Evolutionary conservation across 768 basidiomycete genomes (phyloP).

Genomic region (Pulveroboletus sp.): DNA sequence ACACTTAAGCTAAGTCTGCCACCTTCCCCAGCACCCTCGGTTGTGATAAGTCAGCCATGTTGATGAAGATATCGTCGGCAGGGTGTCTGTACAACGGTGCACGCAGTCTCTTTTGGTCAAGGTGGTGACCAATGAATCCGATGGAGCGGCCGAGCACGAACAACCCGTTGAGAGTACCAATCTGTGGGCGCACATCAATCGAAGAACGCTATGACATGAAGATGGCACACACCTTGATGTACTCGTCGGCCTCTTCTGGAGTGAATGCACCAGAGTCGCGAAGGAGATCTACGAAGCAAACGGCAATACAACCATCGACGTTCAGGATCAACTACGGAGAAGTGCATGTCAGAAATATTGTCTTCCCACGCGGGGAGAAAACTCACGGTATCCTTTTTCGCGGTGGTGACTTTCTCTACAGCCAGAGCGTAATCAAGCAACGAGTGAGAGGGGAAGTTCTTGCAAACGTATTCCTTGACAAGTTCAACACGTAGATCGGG

Average conservation of each 20-base stretch:
- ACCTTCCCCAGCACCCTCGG: constrained; percentile 67
- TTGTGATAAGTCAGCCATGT: constrained; percentile 82
- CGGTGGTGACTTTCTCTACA: constrained; percentile 94
- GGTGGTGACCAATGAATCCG: constrained; percentile 94
- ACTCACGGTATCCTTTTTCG: constrained; percentile 91
- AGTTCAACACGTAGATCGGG: constrained; percentile 90
- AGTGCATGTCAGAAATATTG: background rate
- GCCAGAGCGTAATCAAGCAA: constrained; percentile 93
- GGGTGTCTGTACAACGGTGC: constrained; percentile 94
- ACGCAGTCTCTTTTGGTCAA: constrained; percentile 93
- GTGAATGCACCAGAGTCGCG: constrained; percentile 93
- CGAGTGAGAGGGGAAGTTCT: constrained; percentile 93
- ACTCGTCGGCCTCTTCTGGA: constrained; percentile 93
- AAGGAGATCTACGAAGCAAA: constrained; percentile 93
- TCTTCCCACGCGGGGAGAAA: background rate
- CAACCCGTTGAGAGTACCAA: constrained; percentile 91
- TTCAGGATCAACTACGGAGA: constrained; percentile 77
- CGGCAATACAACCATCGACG: constrained; percentile 93
- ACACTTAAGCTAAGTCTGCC: background rate
- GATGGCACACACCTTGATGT: constrained; percentile 62
- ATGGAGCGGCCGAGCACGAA: constrained; percentile 98
- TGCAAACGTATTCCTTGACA: constrained; percentile 91
- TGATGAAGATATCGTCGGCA: constrained; percentile 94
- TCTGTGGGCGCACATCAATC: constrained; percentile 35
- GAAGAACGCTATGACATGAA: background rate